These are phyloP conservation scores for Penicillium bovifimosum DNA, from an alignment of 495 filamentous ascomycete species.

Conservation along the genomic window DNA sequence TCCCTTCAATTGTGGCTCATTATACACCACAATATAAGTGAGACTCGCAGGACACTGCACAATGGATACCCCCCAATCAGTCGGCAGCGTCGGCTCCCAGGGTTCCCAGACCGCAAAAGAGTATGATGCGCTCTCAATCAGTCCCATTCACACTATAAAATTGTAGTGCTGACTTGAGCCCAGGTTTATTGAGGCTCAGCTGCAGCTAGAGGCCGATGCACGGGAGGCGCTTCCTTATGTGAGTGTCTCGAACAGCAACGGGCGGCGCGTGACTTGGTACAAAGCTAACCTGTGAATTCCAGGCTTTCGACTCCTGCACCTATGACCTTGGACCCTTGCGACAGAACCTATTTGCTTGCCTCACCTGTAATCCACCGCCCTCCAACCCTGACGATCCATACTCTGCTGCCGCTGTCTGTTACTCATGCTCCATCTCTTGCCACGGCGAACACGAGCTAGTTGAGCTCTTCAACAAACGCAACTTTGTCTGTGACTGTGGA, in stretches of 20 bases:
- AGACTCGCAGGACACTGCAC: not conserved
- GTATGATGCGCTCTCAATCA: conserved; percentile 37
- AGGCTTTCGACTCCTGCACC: conserved; percentile 92
- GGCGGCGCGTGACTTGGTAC: not conserved
- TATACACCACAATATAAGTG: not conserved
- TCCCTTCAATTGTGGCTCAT: not conserved
- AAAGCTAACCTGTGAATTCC: conserved; percentile 5
- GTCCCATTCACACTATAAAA: not conserved
- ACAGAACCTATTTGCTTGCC: conserved; percentile 81
- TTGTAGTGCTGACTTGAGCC: conserved; percentile 1
- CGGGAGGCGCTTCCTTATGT: conserved; percentile 92
- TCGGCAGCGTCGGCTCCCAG: conserved; percentile 56
- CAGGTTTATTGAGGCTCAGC: conserved; percentile 84
- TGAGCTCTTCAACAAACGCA: conserved; percentile 91
- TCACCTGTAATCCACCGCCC: conserved; percentile 86
- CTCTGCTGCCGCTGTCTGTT: conserved; percentile 81
- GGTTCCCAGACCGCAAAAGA: conserved; percentile 84
- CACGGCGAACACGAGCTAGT: conserved; percentile 93
- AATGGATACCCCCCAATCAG: conserved; percentile 11
- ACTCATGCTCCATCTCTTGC: conserved; percentile 92
- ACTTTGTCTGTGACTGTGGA: conserved; percentile 96
- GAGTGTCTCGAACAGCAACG: conserved; percentile 13
- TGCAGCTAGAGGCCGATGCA: conserved; percentile 87
- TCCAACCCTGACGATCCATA: conserved; percentile 54
- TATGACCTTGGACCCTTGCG: conserved; percentile 78